Base-by-base conservation (phyloP, 164 flowering plant species). In the Hamamelis virginiana region DNA sequence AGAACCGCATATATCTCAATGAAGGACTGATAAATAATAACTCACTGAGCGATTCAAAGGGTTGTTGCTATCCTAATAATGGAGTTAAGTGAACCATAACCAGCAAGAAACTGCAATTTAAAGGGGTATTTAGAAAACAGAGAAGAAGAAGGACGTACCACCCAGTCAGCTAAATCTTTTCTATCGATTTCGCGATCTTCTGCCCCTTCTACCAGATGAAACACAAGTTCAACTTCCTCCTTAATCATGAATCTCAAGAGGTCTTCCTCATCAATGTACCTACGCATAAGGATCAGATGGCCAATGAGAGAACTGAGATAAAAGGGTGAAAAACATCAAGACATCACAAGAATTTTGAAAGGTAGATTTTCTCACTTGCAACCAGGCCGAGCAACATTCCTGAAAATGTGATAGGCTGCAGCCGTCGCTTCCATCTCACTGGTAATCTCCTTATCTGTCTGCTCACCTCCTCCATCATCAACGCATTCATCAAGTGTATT, bases 341-440 rank as follows among this genome's bases (percentile, higher is more conserved):
- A 15, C 9, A 33, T 8, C 4, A 63, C 14, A 8, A 23, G 14
- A 0, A 18, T 8, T 8, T 28, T 41, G 59, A 27, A 15, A 50
- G 47, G 53, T 1, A 8, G 18, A 60, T 45, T 44, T 64, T 60
- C 87, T 83, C 64, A 87, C 91, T 65, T 69, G 79, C 63, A 41
- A 55, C 77, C 76, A 69, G 72, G 77, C 64, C 58, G 76, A 48
- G 84, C 84, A 23, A 87, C 87, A 74, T 87, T 85, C 65, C 77
- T 69, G 80, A 85, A 85, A 44, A 83, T 82, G 66, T 79, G 75
- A 73, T 77, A 77, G 9, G 89, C 85, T 50, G 89, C 87, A 8
- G 80, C 82, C n/a, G 67, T 79, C 18, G 91, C 91, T 68, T 85
- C 87, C 87, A 80, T 79, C 77, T 87, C 91, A 66, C 62, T 85